Conservation (phyloP, 176 grass and related monocot genomes). For the Oryza nivara region DNA sequence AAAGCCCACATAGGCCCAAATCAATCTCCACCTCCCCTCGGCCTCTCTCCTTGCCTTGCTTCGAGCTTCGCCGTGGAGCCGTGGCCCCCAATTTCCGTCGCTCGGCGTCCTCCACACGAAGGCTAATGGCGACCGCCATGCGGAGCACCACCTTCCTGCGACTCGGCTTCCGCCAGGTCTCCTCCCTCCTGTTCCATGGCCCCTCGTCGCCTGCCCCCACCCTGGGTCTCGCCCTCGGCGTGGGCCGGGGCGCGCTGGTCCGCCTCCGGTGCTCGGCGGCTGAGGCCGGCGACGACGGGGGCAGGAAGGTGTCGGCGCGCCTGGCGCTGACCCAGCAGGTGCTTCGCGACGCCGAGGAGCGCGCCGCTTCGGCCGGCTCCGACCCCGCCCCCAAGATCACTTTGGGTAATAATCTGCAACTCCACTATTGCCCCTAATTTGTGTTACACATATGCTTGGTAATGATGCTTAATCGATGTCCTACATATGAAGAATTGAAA, state of each 20-base stretch:
- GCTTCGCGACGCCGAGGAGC: conserved; percentile 77
- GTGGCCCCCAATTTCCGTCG: conserved; percentile 20
- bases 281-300: conserved; percentile 46
- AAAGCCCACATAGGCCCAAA: conserved; percentile 1
- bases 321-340: conserved; percentile 78
- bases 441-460: background rate
- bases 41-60: background rate
- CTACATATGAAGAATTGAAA: background rate
- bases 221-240: conserved; percentile 2
- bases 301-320: conserved; percentile 69
- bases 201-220: conserved; percentile 9
- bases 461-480: background rate
- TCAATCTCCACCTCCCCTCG: background rate
- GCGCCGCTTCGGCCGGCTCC: conserved; percentile 63
- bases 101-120: conserved; percentile 33
- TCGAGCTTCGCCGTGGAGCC: conserved; percentile 6
- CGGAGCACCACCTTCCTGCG: conserved; percentile 45
- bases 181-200: conserved; percentile 17
- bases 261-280: conserved; percentile 53
- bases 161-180: conserved; percentile 37
- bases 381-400: conserved; percentile 74
- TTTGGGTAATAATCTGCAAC: conserved; percentile 50
- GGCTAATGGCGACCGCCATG: conserved; percentile 41
- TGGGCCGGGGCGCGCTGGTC: conserved; percentile 22
- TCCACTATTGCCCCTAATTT: background rate